Conservation (phyloP, 306 rosid species). For the Erythrophleum fordii region DNA sequence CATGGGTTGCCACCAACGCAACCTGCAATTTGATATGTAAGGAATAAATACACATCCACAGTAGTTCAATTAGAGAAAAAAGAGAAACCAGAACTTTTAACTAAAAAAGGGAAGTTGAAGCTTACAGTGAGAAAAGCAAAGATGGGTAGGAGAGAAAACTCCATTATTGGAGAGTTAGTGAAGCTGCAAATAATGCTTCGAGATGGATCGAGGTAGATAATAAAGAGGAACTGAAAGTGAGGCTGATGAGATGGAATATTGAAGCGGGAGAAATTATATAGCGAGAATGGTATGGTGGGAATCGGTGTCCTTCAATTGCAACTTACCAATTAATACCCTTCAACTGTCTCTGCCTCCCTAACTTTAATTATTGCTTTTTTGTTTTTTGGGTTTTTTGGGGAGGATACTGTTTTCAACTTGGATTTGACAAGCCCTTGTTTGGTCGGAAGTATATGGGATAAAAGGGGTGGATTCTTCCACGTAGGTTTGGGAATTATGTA, state of each 20-base stretch:
- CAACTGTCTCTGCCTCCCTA: constrained; percentile 61
- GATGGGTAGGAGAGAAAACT: constrained; percentile 40
- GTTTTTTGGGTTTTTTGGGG: too few relatives aligned
- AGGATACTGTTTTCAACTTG: background rate
- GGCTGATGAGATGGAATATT: background rate
- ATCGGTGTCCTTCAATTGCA: constrained; percentile 12
- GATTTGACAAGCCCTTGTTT: too few relatives aligned
- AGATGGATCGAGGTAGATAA: too few relatives aligned
- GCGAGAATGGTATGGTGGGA: background rate
- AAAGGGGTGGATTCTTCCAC: too few relatives aligned
- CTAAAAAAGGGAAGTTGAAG: background rate
- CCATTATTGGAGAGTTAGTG: constrained; percentile 37
- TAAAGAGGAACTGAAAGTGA: too few relatives aligned
- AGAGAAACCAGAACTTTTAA: background rate
- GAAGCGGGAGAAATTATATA: background rate
- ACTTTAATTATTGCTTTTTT: constrained; percentile 18
- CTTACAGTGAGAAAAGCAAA: constrained; percentile 61
- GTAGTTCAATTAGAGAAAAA: background rate
- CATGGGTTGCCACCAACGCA: constrained; percentile 54
- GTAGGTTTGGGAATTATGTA: too few relatives aligned
- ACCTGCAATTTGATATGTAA: constrained; percentile 38
- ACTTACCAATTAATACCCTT: constrained; percentile 31
- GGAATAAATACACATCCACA: background rate
- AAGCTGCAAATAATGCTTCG: constrained; percentile 5
- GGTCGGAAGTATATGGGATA: too few relatives aligned